Conservation (phyloP, 352 stramenopile species). For the Phytophthora pini region DNA sequence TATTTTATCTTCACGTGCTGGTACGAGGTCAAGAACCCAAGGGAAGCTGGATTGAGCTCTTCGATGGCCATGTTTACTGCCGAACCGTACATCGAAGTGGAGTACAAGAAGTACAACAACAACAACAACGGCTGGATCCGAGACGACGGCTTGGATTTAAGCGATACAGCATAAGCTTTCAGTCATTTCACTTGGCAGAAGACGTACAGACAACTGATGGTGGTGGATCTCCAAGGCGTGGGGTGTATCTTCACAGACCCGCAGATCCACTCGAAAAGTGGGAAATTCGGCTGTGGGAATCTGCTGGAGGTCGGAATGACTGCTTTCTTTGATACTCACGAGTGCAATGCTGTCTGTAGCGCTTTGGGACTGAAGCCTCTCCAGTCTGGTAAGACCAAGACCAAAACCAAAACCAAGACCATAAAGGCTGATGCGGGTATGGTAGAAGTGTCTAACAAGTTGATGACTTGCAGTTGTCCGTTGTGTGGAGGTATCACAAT, state of each 20-base stretch:
- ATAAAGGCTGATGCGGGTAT: background rate
- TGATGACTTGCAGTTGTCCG: slow-evolving; percentile 40
- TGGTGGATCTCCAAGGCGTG: slow-evolving; percentile 51
- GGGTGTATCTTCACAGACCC: slow-evolving; percentile 52
- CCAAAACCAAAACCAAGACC: background rate
- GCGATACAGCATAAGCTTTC: no score
- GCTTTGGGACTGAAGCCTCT: slow-evolving; percentile 29
- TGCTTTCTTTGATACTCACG: slow-evolving; percentile 44
- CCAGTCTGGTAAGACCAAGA: slow-evolving; percentile 1
- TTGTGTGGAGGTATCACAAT: slow-evolving; percentile 44
- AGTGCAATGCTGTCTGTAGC: slow-evolving; percentile 43
- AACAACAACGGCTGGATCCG: slow-evolving; percentile 48
- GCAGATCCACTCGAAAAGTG: slow-evolving; percentile 47
- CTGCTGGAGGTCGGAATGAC: slow-evolving; percentile 34
- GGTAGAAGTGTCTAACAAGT: slow-evolving; percentile 2
- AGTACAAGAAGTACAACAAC: slow-evolving; percentile 63
- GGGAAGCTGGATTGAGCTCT: slow-evolving; percentile 5
- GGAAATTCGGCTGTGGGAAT: slow-evolving; percentile 38
- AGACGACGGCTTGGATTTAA: slow-evolving; percentile 6
- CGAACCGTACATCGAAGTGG: slow-evolving; percentile 43
- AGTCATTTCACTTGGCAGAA: slow-evolving; percentile 53
- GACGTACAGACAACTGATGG: slow-evolving; percentile 51
- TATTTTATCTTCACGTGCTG: slow-evolving; percentile 56
- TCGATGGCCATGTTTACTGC: slow-evolving; percentile 43
- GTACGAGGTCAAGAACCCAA: slow-evolving; percentile 45